Percentiles rank a stretch among this genome's conserved stretches.
These are phyloP conservation scores for Apostasia ramifera DNA, from an alignment of 106 monocot genomes.

Conservation along the genomic window DNA sequence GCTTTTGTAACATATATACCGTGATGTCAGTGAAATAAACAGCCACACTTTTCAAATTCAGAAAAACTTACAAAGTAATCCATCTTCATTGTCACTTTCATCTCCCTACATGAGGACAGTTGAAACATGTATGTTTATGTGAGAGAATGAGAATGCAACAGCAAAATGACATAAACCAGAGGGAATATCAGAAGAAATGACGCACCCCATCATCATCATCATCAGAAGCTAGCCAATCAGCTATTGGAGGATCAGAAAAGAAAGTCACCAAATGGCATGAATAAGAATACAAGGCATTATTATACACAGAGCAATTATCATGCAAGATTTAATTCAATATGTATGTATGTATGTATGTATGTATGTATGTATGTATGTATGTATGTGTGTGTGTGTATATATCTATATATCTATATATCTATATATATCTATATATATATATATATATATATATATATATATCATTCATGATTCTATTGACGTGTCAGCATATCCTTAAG, in stretches of 20 bases:
- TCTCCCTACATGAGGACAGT: neutral
- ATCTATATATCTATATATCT: no score
- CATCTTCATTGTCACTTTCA: slow-evolving; percentile 3
- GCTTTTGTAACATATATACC: no score
- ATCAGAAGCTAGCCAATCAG: slow-evolving; percentile 9
- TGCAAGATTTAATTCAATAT: no score
- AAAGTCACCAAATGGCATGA: neutral
- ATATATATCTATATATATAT: no score
- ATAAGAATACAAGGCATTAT: neutral
- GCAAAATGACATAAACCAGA: neutral
- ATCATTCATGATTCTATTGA: no score
- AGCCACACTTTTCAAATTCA: neutral
- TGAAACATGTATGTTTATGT: neutral
- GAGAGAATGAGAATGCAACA: neutral
- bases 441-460: no score
- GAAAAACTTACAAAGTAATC: slow-evolving; percentile 7
- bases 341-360: no score
- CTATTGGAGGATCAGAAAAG: neutral
- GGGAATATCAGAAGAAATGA: neutral
- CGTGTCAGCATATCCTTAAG: no score
- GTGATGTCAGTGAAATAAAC: no score
- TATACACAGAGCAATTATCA: no score
- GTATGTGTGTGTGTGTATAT: no score
- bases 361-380: no score
- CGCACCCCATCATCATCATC: slow-evolving; percentile 6